Conservation (phyloP, 1,139 yeast genomes). For the Geotrichum restrictum region DNA sequence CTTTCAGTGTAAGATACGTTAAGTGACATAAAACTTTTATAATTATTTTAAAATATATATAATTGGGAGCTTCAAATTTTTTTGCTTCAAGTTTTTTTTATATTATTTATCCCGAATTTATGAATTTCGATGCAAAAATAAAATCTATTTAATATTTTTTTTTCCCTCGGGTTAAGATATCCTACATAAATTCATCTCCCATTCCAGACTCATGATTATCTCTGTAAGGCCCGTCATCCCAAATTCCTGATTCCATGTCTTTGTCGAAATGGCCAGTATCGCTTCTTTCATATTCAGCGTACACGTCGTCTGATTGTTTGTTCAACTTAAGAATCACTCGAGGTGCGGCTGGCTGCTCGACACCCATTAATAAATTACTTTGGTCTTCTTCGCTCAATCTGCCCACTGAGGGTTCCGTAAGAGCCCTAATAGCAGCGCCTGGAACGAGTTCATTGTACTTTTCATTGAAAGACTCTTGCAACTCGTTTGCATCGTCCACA, state of each 20-base stretch:
- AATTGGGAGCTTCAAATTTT: too few species aligned
- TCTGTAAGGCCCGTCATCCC: not conserved
- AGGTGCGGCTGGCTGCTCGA: not conserved
- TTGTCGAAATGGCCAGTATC: not conserved
- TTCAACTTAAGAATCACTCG: not conserved
- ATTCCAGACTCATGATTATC: not conserved
- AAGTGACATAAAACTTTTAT: too few species aligned
- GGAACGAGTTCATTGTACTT: conserved; percentile 23
- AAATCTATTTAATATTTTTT: not conserved
- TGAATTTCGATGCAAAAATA: not conserved
- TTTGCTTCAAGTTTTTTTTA: too few species aligned
- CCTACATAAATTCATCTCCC: not conserved
- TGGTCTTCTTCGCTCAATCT: not conserved
- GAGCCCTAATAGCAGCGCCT: conserved; percentile 16
- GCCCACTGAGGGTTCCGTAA: conserved; percentile 11
- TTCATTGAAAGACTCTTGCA: conserved; percentile 46
- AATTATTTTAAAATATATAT: too few species aligned
- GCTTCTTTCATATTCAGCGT: not conserved
- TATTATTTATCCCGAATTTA: too few species aligned
- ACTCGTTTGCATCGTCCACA: conserved; percentile 65
- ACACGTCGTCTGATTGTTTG: not conserved
- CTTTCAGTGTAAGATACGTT: too few species aligned
- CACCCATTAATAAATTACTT: not conserved
- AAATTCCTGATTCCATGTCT: not conserved
- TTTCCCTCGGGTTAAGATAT: not conserved